Conservation (phyloP, 768 basidiomycete species). For the Terana coerulea region DNA sequence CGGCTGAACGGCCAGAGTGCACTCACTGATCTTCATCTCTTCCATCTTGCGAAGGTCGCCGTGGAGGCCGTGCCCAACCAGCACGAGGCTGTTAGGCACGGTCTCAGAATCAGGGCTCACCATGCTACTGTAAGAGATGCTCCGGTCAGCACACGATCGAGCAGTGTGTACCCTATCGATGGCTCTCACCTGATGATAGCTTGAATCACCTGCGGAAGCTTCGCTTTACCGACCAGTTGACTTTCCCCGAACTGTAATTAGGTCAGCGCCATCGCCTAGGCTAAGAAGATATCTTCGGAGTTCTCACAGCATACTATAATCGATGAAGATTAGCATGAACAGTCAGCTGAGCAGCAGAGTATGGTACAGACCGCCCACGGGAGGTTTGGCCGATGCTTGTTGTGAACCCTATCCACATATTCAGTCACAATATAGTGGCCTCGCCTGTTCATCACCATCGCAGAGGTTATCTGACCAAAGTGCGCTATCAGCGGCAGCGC, state of each 20-base stretch:
- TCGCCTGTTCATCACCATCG: conserved; percentile 28
- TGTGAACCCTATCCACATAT: conserved; percentile 59
- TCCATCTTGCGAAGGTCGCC: conserved; percentile 60
- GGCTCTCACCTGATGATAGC: conserved; percentile 60
- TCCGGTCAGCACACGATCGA: conserved; percentile 1
- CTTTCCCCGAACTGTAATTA: conserved; percentile 68
- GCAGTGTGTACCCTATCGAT: not conserved
- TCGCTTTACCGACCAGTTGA: conserved; percentile 62
- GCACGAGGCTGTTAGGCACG: conserved; percentile 61
- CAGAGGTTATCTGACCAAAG: not conserved
- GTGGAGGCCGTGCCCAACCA: conserved; percentile 61
- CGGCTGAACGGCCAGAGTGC: conserved; percentile 1
- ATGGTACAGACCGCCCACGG: conserved; percentile 64
- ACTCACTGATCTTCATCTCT: conserved; percentile 78
- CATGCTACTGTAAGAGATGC: conserved; percentile 50
- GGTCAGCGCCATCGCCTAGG: conserved; percentile 4
- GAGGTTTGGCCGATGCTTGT: conserved; percentile 59
- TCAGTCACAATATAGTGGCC: conserved; percentile 77
- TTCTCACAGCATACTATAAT: conserved; percentile 59
- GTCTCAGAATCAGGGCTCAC: conserved; percentile 76
- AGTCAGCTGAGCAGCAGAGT: conserved; percentile 17
- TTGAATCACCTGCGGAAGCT: conserved; percentile 67
- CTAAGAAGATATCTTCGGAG: conserved; percentile 11
- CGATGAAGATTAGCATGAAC: conserved; percentile 7
- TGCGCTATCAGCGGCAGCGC: not conserved